Evolutionary conservation across 805 yeast genomes (phyloP).

Genomic region (Cyberlindnera maclurae): DNA sequence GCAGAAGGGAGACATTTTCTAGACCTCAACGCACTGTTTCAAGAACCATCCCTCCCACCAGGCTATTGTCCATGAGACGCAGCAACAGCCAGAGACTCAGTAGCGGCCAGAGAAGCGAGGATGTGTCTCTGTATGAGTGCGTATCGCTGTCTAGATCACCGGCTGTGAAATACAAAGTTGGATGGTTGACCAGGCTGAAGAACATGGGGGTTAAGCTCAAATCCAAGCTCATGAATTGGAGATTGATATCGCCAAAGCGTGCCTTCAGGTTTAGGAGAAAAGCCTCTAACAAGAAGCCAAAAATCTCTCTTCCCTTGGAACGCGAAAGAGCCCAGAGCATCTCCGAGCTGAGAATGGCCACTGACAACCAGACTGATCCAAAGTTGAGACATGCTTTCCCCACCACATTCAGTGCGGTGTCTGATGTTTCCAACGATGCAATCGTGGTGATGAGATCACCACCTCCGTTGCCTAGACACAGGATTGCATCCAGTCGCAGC

Average conservation of each 20-base stretch:
- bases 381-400: background rate
- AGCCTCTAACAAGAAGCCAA: constrained; percentile 5
- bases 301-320: constrained; percentile 17
- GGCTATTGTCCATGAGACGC: background rate
- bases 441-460: constrained; percentile 3
- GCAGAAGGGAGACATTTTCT: background rate
- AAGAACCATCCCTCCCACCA: background rate
- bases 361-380: constrained; percentile 12
- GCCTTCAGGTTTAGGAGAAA: constrained; percentile 11
- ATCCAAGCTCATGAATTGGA: constrained; percentile 22
- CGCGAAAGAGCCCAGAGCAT: constrained; percentile 19
- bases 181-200: constrained; percentile 28
- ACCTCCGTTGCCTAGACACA: constrained; percentile 24
- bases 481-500: constrained; percentile 15
- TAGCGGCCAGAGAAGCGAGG: constrained; percentile 5
- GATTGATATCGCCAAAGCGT: constrained; percentile 22
- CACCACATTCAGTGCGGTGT: no score
- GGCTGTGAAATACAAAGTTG: constrained; percentile 33
- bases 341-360: constrained; percentile 22
- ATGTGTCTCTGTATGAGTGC: constrained; percentile 11
- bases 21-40: background rate
- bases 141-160: constrained; percentile 26
- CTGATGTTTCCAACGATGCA: no score
- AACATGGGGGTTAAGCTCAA: constrained; percentile 22
- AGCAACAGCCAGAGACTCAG: background rate